Evolutionary conservation across 345 rosid species (phyloP).

Genomic region (rapeseed (Brassica napus)): DNA sequence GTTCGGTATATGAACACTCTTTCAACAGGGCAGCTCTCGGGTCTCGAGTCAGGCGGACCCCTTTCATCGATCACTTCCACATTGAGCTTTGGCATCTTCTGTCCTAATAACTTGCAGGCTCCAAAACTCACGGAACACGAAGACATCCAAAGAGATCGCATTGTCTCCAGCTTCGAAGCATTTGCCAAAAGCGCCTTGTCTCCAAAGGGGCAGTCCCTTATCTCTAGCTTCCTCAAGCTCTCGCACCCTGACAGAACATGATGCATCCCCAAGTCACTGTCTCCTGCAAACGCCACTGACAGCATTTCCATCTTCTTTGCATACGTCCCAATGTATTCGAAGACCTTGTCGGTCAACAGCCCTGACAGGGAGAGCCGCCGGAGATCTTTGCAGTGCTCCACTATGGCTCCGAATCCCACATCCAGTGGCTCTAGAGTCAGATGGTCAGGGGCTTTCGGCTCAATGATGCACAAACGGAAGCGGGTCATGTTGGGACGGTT

Average conservation of each 20-base stretch:
- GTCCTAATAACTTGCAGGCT: too few relatives aligned
- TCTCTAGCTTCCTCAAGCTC: constrained; percentile 84
- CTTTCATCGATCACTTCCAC: constrained; percentile 92
- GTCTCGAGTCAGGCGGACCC: constrained; percentile 63
- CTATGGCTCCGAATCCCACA: constrained; percentile 93
- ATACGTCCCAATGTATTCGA: constrained; percentile 77
- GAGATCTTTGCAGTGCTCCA: constrained; percentile 82
- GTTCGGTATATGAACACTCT: constrained; percentile 86
- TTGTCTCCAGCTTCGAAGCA: constrained; percentile 98
- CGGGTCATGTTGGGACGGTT: constrained; percentile 84
- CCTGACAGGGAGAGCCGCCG: constrained; percentile 92
- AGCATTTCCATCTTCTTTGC: constrained; percentile 95
- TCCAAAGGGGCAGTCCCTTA: constrained; percentile 92
- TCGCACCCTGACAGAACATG: constrained; percentile 88
- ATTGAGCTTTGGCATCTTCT: too few relatives aligned
- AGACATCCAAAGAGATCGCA: too few relatives aligned
- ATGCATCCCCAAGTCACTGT: constrained; percentile 87
- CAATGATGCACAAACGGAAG: constrained; percentile 90
- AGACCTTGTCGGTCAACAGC: constrained; percentile 79
- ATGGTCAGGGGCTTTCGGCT: constrained; percentile 77
- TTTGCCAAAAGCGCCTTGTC: constrained; percentile 90
- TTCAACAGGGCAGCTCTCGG: constrained; percentile 74
- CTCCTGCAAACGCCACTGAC: constrained; percentile 95
- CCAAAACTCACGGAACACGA: too few relatives aligned
- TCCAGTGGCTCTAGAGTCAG: constrained; percentile 79